Evolutionary conservation across 1,139 yeast genomes (phyloP).

Genomic region (Candida sojae): DNA sequence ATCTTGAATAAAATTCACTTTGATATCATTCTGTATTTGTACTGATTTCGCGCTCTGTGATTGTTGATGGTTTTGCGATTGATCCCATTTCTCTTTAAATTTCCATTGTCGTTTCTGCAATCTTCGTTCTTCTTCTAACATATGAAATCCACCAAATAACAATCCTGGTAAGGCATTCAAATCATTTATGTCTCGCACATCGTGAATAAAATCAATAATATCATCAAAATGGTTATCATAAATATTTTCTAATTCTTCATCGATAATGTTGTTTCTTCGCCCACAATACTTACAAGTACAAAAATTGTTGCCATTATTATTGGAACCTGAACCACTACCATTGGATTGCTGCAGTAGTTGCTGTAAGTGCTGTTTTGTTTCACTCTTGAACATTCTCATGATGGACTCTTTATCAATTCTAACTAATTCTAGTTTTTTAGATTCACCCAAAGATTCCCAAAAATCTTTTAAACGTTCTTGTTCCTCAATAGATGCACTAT

Average conservation of each 20-base stretch:
- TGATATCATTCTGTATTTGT: not conserved
- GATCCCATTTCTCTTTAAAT: conserved; percentile 16
- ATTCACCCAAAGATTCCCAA: conserved; percentile 69
- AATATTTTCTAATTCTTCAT: conserved; percentile 65
- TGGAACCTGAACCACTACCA: conserved; percentile 4
- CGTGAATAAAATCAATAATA: conserved; percentile 41
- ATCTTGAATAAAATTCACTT: conserved; percentile 9
- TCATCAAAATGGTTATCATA: conserved; percentile 63
- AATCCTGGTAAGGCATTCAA: conserved; percentile 42
- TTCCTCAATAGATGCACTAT: conserved; percentile 58
- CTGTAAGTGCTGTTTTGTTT: conserved; percentile 20
- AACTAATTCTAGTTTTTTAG: conserved; percentile 63
- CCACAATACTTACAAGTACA: conserved; percentile 87
- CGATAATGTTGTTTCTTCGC: conserved; percentile 69
- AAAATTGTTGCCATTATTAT: conserved; percentile 7
- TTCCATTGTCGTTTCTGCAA: conserved; percentile 31
- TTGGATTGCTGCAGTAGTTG: conserved; percentile 13
- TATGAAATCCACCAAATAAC: conserved; percentile 42
- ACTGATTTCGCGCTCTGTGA: not conserved
- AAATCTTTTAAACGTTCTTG: conserved; percentile 59
- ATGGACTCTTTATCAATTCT: conserved; percentile 72
- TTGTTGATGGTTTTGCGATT: conserved; percentile 10
- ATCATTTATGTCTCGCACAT: conserved; percentile 43
- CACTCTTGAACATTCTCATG: conserved; percentile 56
- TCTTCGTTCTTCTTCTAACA: conserved; percentile 40